Base-by-base conservation (phyloP, 2,329 filamentous ascomycete genomes). In the Dothistroma pini region DNA sequence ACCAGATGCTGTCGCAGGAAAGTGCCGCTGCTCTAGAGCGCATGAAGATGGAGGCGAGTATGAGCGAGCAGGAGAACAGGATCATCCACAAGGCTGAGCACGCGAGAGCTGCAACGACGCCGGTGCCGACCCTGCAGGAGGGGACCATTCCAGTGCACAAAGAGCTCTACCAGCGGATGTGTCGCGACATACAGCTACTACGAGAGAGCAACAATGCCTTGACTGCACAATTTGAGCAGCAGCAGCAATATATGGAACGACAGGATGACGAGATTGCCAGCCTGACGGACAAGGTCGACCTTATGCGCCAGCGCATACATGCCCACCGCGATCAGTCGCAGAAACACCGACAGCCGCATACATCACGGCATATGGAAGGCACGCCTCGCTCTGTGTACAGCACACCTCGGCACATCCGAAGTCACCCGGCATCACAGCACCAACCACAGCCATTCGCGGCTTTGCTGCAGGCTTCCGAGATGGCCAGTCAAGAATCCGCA, bases 291-390 rank as follows among this genome's bases (percentile, higher is more conserved):
- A 89, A 95, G 71, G 89, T 91, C 58, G 82, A 86, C 44, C 83
- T 90, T 73, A 81, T 97, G 55, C 85, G 93, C 61, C 90, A 87
- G 63, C 88, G 93, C 21, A 96, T 97, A 65, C 86, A 89, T 48
- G 91, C 96, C 74, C 96, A 96, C 72, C 83, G 93, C 64, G 90
- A 96, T 72, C 92, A 96, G 71, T 87, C 96, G 71, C 84, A 96
- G 54, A 88, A 89, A 70, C 89, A 90, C 68, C 89, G 90, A 1
- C 88, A 89, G 14, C 75, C 74, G 56, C 86, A 85, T 3, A 55
- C 48, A 12, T 53, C 56, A 10, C 34, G 47, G 8, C 84, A 85
- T 35, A 86, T 89, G 62, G 79, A 84, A 60, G 81, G 86, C 60
- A 77, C 87, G 75, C 76, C 64, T 82, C 81, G 48, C 81, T 79